Base-by-base conservation (phyloP, 129 eudicot species). In the Artemisia argyi region DNA sequence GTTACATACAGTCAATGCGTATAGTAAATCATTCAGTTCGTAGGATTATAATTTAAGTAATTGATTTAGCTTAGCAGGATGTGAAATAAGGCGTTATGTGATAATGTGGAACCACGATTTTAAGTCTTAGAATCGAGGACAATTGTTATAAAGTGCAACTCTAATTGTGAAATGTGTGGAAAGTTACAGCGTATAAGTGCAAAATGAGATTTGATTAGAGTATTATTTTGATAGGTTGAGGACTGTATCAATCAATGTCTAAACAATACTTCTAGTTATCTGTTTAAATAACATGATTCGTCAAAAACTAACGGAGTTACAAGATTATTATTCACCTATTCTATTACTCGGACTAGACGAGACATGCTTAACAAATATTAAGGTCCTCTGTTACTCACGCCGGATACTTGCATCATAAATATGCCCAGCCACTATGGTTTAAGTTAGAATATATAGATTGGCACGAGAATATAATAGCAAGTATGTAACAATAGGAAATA, bases 51-150 rank as follows among this genome's bases (percentile, higher is more conserved):
- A 19, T 11, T 11, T 13, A 20, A 57, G 56, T 11, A 24, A 24
- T 1, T 24, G 26, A 24, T 30, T 30, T 30, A 30, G 35, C 35
- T 30, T 30, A 4, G 4, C 35, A 30, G 35, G 35, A 69, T 30
- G 6, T n/a, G 52, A 35, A 56, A 11, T 39, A 32, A 17, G 55
- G 65, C 39, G 55, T 54, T 18, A 69, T 54, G 2, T 53, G 11
- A 53, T 30, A 54, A 54, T 54, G 2, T 32, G 10, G 64, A 53
- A 54, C 52, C 51, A n/a, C 16, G 12, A 15, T 20, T 73, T 5
- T 61, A 18, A 49, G 53, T 73, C 51, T 30, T 28, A 16, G 69
- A 46, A 69, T 46, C 17, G 35, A 73, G 35, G 51, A 49, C 61
- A 30, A 16, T 49, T 35, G 32, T 61, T 61, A 49, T 32, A 8